Evolutionary conservation across 177 flowering plant genomes (phyloP).

Genomic region (Vitis hybrid): DNA sequence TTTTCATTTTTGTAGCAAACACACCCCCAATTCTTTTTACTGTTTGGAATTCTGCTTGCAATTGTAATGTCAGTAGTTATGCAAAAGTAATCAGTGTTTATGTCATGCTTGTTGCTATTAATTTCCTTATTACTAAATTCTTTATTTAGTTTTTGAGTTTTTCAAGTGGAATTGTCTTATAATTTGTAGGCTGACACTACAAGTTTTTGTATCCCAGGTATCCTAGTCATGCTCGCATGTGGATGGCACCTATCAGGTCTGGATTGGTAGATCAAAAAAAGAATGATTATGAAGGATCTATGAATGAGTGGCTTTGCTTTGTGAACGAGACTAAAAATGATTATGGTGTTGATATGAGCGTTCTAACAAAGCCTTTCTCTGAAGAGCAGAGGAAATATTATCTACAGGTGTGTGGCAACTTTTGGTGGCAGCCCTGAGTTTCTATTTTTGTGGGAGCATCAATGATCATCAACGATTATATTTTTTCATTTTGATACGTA

Average conservation of each 20-base stretch:
- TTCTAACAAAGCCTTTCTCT: slow-evolving; percentile 63
- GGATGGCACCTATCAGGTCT: slow-evolving; percentile 91
- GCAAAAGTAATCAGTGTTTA: too few relatives aligned
- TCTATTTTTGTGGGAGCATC: neutral
- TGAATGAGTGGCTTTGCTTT: slow-evolving; percentile 78
- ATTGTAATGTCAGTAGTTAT: too few relatives aligned
- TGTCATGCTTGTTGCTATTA: too few relatives aligned
- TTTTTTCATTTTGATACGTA: too few relatives aligned
- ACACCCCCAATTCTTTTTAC: too few relatives aligned
- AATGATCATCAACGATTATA: neutral
- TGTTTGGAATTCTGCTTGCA: too few relatives aligned
- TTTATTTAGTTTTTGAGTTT: neutral
- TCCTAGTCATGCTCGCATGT: slow-evolving; percentile 99
- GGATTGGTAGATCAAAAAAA: slow-evolving; percentile 67
- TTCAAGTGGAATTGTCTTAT: neutral
- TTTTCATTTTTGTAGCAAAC: too few relatives aligned
- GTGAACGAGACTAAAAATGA: slow-evolving; percentile 53
- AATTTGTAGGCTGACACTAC: neutral
- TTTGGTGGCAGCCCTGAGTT: slow-evolving; percentile 1
- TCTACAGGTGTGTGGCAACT: slow-evolving; percentile 52
- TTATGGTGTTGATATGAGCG: slow-evolving; percentile 93
- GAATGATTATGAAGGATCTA: slow-evolving; percentile 63
- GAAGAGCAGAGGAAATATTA: slow-evolving; percentile 91
- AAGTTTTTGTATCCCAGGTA: slow-evolving; percentile 55
- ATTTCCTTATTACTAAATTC: neutral